Conservation (phyloP, 176 grass and related monocot species). For the Musa acuminata region DNA sequence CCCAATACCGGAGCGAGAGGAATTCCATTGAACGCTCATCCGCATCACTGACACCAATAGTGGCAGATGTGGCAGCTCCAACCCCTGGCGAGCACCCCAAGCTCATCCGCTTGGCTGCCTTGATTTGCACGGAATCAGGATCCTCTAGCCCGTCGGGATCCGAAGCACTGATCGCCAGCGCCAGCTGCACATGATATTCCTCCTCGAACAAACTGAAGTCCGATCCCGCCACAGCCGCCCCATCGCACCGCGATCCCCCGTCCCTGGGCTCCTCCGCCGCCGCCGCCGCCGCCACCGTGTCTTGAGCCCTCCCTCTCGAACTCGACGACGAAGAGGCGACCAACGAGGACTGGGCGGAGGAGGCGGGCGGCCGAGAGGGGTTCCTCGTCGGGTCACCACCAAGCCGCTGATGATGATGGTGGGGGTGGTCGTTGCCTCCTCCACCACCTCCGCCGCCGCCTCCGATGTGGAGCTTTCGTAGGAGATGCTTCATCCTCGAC, state of each 20-base stretch:
- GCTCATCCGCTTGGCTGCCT: slow-evolving; percentile 87
- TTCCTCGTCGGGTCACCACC: slow-evolving; percentile 7
- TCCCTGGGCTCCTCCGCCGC: slow-evolving; percentile 2
- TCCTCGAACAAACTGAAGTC: slow-evolving; percentile 50
- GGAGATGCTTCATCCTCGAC: slow-evolving; percentile 93
- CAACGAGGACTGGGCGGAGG: slow-evolving; percentile 14
- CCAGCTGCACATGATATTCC: slow-evolving; percentile 87
- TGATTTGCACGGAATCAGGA: slow-evolving; percentile 91
- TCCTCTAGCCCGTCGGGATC: slow-evolving; percentile 80
- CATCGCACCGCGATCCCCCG: slow-evolving; percentile 5
- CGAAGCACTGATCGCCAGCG: slow-evolving; percentile 72
- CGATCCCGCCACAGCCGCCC: slow-evolving; percentile 16
- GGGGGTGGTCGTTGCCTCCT: slow-evolving; percentile 4
- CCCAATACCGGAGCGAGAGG: slow-evolving; percentile 73
- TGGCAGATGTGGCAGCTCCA: not conserved
- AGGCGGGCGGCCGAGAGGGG: not conserved
- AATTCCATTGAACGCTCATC: slow-evolving; percentile 46
- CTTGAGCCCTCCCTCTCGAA: not conserved
- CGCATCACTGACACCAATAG: slow-evolving; percentile 4
- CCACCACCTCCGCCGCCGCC: slow-evolving; percentile 27
- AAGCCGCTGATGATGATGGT: slow-evolving; percentile 28
- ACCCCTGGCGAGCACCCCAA: slow-evolving; percentile 32
- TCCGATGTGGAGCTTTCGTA: slow-evolving; percentile 89
- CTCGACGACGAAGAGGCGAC: not conserved
- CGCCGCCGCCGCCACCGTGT: not conserved